phyloP scores from a whole-genome alignment of 768 basidiomycete genomes.

The Termitomyces sp. region DNA sequence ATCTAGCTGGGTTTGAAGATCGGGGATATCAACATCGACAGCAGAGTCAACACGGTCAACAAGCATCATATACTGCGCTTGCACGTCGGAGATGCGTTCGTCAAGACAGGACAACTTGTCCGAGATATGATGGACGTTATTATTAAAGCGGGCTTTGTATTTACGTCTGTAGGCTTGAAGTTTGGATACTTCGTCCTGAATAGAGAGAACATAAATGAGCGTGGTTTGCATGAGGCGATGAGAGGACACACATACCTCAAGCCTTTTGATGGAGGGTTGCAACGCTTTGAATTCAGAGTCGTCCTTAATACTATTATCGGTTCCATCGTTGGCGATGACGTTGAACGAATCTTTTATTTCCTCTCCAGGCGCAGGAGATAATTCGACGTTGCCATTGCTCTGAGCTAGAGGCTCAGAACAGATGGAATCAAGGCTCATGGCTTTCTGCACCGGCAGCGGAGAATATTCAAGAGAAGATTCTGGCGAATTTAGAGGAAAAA shows the following conservation, averaged over 20 bases:
- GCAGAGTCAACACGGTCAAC: conserved; percentile 28
- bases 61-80: conserved; percentile 27
- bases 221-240: neutral
- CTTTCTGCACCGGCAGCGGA: conserved; percentile 3
- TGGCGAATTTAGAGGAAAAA: neutral
- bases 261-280: conserved; percentile 8
- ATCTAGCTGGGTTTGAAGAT: conserved; percentile 31
- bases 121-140: conserved; percentile 31
- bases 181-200: conserved; percentile 29
- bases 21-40: conserved; percentile 24
- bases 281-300: conserved; percentile 3
- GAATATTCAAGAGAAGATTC: neutral
- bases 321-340: neutral
- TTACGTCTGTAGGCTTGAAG: conserved; percentile 34
- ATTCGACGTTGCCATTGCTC: neutral
- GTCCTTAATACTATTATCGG: neutral
- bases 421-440: conserved; percentile 13
- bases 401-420: conserved; percentile 4
- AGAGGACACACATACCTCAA: conserved; percentile 14
- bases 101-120: conserved; percentile 35
- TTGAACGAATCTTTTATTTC: neutral
- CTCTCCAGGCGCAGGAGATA: neutral
- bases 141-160: conserved; percentile 36
- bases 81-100: conserved; percentile 31
- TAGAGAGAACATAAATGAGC: conserved; percentile 1